These are phyloP conservation scores for Barnettozyma vustinii DNA, from an alignment of 805 yeast genomes.

Conservation along the genomic window DNA sequence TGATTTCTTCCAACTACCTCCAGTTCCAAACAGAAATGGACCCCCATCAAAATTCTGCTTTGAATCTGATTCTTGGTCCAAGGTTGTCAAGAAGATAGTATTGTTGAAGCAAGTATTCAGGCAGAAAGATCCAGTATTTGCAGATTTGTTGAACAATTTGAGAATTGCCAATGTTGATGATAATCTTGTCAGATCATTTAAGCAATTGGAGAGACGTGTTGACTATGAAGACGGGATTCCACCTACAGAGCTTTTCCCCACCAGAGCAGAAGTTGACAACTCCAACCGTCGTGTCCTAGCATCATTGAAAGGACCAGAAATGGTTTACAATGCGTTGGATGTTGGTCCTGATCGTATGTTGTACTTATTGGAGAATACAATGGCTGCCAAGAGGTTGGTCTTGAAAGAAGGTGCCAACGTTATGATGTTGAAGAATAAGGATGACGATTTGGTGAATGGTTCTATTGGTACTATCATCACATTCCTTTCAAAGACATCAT, in stretches of 20 bases:
- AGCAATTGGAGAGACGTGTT: constrained; percentile 50
- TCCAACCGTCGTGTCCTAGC: constrained; percentile 58
- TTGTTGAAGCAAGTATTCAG: constrained; percentile 78
- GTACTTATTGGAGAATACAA: constrained; percentile 46
- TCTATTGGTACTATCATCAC: constrained; percentile 69
- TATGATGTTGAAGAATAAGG: constrained; percentile 83
- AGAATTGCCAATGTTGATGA: constrained; percentile 63
- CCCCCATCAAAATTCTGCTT: constrained; percentile 57
- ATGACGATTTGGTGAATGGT: constrained; percentile 81
- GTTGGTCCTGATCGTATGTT: constrained; percentile 22
- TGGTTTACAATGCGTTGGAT: constrained; percentile 44
- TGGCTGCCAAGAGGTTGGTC: constrained; percentile 62
- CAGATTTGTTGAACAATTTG: constrained; percentile 74
- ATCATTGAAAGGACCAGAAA: constrained; percentile 41
- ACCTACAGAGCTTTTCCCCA: constrained; percentile 88
- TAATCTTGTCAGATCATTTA: constrained; percentile 44
- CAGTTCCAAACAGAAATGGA: constrained; percentile 47
- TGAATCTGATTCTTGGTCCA: constrained; percentile 65
- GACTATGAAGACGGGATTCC: constrained; percentile 65
- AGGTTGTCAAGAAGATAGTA: constrained; percentile 57
- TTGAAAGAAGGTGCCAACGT: constrained; percentile 89
- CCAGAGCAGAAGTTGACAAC: constrained; percentile 75
- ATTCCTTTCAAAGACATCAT: constrained; percentile 28
- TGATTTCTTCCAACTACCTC: constrained; percentile 96
- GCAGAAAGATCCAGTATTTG: constrained; percentile 77